These are phyloP conservation scores for Pilobolus umbonatus DNA, from an alignment of 192 early-diverging fungal species.

Conservation along the genomic window DNA sequence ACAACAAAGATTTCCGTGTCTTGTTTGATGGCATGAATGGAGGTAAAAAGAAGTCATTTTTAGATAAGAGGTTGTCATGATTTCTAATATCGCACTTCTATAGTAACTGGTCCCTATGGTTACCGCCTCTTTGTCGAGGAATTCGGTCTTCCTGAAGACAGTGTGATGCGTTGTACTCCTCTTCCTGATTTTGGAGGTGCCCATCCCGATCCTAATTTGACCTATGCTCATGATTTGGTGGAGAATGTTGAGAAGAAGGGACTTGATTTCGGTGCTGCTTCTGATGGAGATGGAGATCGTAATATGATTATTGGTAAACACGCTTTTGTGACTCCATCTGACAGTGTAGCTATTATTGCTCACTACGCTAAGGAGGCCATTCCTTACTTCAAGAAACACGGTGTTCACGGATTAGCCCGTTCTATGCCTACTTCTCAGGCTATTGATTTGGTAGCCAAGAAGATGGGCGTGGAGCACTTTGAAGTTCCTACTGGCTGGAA, in stretches of 20 bases:
- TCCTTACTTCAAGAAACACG: constrained; percentile 85
- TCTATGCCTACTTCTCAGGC: constrained; percentile 96
- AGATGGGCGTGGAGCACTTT: constrained; percentile 72
- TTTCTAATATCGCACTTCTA: constrained; percentile 7
- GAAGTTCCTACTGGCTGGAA: constrained; percentile 93
- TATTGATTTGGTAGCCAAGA: constrained; percentile 82
- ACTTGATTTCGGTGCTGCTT: constrained; percentile 90
- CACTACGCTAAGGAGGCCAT: constrained; percentile 79
- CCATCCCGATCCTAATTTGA: constrained; percentile 98
- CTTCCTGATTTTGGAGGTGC: constrained; percentile 89
- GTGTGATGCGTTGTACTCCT: constrained; percentile 79
- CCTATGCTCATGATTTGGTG: constrained; percentile 92
- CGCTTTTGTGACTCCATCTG: constrained; percentile 94
- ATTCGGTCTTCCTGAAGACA: constrained; percentile 75
- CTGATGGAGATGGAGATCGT: constrained; percentile 96
- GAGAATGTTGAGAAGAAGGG: constrained; percentile 77
- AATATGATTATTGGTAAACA: constrained; percentile 98
- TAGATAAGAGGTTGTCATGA: no score
- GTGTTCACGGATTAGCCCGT: constrained; percentile 83
- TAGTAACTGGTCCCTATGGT: constrained; percentile 94
- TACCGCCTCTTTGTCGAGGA: constrained; percentile 81
- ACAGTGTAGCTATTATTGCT: constrained; percentile 96
- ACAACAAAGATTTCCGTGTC: constrained; percentile 70
- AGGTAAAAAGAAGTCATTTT: no score
- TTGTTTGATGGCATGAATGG: constrained; percentile 96